Evolutionary conservation across 2,329 filamentous ascomycete genomes (phyloP).

Genomic region (Fusarium sp.): DNA sequence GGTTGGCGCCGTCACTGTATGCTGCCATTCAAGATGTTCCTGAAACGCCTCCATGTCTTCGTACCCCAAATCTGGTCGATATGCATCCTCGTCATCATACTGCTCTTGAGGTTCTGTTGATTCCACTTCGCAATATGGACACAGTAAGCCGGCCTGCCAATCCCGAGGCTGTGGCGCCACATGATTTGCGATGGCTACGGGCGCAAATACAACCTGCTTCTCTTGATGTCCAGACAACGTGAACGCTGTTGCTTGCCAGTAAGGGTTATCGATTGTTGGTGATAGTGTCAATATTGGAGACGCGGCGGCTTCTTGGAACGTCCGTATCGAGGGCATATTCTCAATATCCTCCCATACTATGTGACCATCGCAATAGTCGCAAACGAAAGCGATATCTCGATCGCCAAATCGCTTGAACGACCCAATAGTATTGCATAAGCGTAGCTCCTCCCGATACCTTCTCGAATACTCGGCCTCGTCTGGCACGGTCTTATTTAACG

Average conservation of each 20-base stretch:
- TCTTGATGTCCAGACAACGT: constrained; percentile 53
- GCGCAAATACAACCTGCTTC: constrained; percentile 66
- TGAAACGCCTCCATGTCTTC: constrained; percentile 60
- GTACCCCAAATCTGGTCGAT: constrained; percentile 62
- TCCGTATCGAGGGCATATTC: constrained; percentile 60
- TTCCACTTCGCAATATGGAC: constrained; percentile 67
- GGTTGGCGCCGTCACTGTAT: constrained; percentile 55
- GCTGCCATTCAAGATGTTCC: constrained; percentile 68
- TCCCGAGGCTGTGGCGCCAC: constrained; percentile 60
- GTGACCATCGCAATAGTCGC: constrained; percentile 71
- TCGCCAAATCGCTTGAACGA: constrained; percentile 66
- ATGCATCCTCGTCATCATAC: constrained; percentile 62
- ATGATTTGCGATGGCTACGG: constrained; percentile 68
- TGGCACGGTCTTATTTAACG: constrained; percentile 34
- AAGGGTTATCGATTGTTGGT: constrained; percentile 47
- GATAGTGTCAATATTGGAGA: constrained; percentile 39
- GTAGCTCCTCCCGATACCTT: constrained; percentile 60
- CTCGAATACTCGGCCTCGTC: constrained; percentile 49
- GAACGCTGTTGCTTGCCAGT: constrained; percentile 64
- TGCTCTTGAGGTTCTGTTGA: constrained; percentile 54
- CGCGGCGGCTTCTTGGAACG: constrained; percentile 44
- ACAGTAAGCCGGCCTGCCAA: constrained; percentile 63
- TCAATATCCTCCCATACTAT: constrained; percentile 68
- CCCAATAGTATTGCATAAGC: constrained; percentile 63
- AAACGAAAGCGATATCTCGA: constrained; percentile 66